These are phyloP conservation scores for Trametes punicea DNA, from an alignment of 768 basidiomycete genomes.

Conservation along the genomic window DNA sequence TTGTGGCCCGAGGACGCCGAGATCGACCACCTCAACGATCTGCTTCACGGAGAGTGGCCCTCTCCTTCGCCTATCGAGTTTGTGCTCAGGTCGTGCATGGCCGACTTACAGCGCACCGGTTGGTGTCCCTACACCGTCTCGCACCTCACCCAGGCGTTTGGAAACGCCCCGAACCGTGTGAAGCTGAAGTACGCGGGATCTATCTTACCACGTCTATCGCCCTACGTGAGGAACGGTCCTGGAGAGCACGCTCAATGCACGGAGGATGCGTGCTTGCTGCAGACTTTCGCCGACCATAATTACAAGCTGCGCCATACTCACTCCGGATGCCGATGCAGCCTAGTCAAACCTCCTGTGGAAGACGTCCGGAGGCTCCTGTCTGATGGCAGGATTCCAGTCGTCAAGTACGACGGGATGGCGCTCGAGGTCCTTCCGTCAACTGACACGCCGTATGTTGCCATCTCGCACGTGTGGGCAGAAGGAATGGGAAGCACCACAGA, in stretches of 20 bases:
- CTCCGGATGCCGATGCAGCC: not conserved
- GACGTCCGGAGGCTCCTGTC: not conserved
- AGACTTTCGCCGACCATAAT: not conserved
- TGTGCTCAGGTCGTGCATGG: not conserved
- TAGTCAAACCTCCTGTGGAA: not conserved
- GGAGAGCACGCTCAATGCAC: not conserved
- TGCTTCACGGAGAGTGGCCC: not conserved
- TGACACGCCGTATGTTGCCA: not conserved
- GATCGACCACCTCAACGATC: not conserved
- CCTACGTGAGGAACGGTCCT: not conserved
- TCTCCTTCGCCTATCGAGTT: not conserved
- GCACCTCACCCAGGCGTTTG: not conserved
- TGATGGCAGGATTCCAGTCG: not conserved
- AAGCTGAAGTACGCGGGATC: not conserved
- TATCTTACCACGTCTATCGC: not conserved
- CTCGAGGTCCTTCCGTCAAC: not conserved
- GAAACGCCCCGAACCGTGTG: not conserved
- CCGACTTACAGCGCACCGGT: not conserved
- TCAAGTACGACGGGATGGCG: not conserved
- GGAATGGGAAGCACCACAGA: slow-evolving; percentile 17
- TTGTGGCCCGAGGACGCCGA: not conserved
- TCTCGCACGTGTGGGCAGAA: slow-evolving; percentile 4
- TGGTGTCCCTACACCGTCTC: not conserved
- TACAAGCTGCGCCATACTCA: not conserved
- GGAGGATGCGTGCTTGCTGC: not conserved